Evolutionary conservation across 257 asterid genomes (phyloP), one percentile per base, ranked within the genome.

Genomic region (Galeopsis tetrahit): DNA sequence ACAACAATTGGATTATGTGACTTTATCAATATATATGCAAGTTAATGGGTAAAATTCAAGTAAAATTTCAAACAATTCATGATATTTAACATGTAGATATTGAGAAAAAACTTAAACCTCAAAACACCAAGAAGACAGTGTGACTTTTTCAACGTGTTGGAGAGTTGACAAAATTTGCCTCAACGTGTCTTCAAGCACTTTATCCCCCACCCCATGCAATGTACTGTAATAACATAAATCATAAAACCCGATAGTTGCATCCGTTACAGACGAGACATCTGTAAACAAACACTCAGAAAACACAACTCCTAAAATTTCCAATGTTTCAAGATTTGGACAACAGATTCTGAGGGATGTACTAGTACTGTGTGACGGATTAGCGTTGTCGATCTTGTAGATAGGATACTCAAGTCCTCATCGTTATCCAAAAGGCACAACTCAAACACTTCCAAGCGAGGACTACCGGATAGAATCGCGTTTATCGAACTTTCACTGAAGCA

Each of bases 381-480:
- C 10, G 7, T 2, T 1, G 7, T 40, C 6, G 7, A 43, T 43
- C 31, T 43, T 9, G 3, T 6, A 44, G 70, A 65, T 2, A 6
- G 5, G 13, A 65, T 65, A 65, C 31, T 65, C 31, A 44, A 65
- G 43, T 44, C 2, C 28, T 13, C 70, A 33, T 5, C 0, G 42
- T 42, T 44, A 28, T 21, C 55, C 13, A 3, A 0, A 28, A 21
- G 7, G 5, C 40, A 0, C 70, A 65, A 43, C 14, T 2, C 8
- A 33, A 65, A 31, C 2, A 4, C 39, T 39, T 69, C 73, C 53
- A 69, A 38, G 9, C 21, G 39, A 69, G 73, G 74, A 10, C 65
- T 33, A 28, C 65, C 52, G 5, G 1, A 11, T 9, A 46, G 9
- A 46, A 46, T 46, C 10, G 14, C 1, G 4, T 46, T 9, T 46